Base-by-base conservation (phyloP, 2,329 filamentous ascomycete species). In the Fusarium sp. region DNA sequence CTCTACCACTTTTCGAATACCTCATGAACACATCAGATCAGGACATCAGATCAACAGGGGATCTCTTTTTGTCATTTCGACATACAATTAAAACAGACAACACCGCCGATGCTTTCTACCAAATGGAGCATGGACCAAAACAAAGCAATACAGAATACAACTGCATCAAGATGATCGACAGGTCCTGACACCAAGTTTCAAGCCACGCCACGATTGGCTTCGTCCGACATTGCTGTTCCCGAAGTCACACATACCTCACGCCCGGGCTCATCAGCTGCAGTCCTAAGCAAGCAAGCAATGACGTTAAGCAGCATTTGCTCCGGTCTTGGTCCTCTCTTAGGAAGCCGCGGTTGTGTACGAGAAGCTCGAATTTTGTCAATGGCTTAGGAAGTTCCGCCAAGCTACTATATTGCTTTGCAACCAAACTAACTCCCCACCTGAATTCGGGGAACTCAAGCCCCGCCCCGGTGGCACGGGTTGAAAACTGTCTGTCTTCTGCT, bases 401-500 rank as follows among this genome's bases (percentile, higher is more conserved):
- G 62, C 32, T 58, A 45, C 50, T 54, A 38, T 65, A 41, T 40
- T 49, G 26, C 32, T 20, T 33, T 20, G 23, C n/a, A 26, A 42
- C 23, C 15, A 53, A 38, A 61, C 56, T 58, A 55, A 55, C 54
- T 48, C 32, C 52, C 45, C 40, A 52, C 40, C 49, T 64, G 49
- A 56, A 58, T 57, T 71, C 41, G 38, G 71, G 67, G 67, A 71
- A 66, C 66, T 67, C 55, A 73, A 54, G 59, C 57, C 64, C 71
- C 73, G 64, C 60, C 48, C 69, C 69, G 48, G 71, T 71, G 67
- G 64, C 49, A 61, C 64, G 35, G 48, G 54, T 54, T 59, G 48
- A 50, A 46, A 46, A 55, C 15, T 45, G 46, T 50, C 63, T 52
- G 49, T 62, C 52, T 61, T 44, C 49, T 30, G 40, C 13, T 20